These are phyloP conservation scores for Akanthomyces dipterigenus DNA, from an alignment of 2,329 filamentous ascomycete genomes.

Conservation along the genomic window DNA sequence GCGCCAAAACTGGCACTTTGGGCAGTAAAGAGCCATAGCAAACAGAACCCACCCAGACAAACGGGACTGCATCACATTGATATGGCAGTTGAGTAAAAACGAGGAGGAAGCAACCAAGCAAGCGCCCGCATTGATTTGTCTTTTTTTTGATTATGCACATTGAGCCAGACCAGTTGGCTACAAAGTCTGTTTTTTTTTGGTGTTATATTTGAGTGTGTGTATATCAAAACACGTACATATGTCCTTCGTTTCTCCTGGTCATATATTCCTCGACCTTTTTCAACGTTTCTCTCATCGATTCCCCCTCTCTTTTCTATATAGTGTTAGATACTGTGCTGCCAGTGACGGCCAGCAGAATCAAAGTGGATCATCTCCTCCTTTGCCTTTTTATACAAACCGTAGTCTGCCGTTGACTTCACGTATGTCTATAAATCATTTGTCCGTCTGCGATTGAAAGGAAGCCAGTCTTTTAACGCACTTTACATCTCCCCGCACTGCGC, in stretches of 20 bases:
- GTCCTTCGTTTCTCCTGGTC: constrained; percentile 2
- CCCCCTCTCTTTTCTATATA: not conserved
- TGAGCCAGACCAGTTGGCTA: constrained; percentile 3
- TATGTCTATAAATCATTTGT: too few relatives aligned
- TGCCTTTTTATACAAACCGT: not conserved
- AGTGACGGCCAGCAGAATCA: not conserved
- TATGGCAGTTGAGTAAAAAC: not conserved
- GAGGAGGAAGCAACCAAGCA: not conserved
- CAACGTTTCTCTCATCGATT: not conserved
- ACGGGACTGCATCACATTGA: not conserved
- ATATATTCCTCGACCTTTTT: not conserved
- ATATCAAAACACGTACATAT: constrained; percentile 3
- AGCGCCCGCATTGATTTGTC: not conserved
- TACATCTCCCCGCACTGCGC: constrained; percentile 92
- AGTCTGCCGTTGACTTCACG: too few relatives aligned
- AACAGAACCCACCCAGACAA: too few relatives aligned
- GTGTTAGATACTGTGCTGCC: not conserved
- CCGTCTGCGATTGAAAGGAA: too few relatives aligned
- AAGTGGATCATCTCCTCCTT: not conserved
- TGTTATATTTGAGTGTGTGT: not conserved
- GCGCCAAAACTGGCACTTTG: constrained; percentile 8
- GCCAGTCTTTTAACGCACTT: not conserved
- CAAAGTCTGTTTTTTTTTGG: not conserved
- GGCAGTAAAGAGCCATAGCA: not conserved
- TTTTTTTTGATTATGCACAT: not conserved